Base-by-base conservation (phyloP, 305 asterid species). In the Striga hermonthica region DNA sequence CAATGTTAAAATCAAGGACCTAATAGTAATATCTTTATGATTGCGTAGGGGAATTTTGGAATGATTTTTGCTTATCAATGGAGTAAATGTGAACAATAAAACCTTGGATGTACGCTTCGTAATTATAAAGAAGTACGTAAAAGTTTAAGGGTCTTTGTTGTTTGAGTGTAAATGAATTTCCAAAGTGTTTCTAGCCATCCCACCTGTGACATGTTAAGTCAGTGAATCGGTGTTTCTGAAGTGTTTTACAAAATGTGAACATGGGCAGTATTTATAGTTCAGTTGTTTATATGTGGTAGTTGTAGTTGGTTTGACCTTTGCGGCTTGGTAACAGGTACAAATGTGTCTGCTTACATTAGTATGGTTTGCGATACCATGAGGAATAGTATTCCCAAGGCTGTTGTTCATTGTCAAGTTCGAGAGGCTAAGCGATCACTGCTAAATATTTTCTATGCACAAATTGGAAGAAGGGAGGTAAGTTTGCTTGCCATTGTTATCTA, bases 391-490 rank as follows among this genome's bases (percentile, higher is more conserved):
- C 99, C 97, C 14, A 93, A 93, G 83, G 99, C 97, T 1, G 99
- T 93, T 15, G 99, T 93, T 74, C 86, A 77, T 71, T 93, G 97
- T 71, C 99, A 93, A 85, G 99, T 93, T 50, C 80, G 86, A 58
- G 92, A 90, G 81, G 99, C 99, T 34, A 93, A 82, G 78, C 78
- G 84, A 72, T 71, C 91, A 22, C 78, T 93, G 72, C 81, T 93
- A 31, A 84, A 85, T 71, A 81, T 60, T 9, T 93, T 90, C 81
- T 93, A 93, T 53, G 83, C 93, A 64, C 89, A 90, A 70, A 72
- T 93, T 7, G 99, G 99, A 71, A 85, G 96, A 76, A 86, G 86
- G 74, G 99, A 90, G 99, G 99, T 93, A 82, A 59, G 9, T 50
- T 28, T 34, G 72, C 70, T 44, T 38, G 43, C 47, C 56, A 48